Evolutionary conservation across 2,329 filamentous ascomycete genomes (phyloP), one percentile per base, ranked within the genome.

Genomic region (Fusarium heterosporum): DNA sequence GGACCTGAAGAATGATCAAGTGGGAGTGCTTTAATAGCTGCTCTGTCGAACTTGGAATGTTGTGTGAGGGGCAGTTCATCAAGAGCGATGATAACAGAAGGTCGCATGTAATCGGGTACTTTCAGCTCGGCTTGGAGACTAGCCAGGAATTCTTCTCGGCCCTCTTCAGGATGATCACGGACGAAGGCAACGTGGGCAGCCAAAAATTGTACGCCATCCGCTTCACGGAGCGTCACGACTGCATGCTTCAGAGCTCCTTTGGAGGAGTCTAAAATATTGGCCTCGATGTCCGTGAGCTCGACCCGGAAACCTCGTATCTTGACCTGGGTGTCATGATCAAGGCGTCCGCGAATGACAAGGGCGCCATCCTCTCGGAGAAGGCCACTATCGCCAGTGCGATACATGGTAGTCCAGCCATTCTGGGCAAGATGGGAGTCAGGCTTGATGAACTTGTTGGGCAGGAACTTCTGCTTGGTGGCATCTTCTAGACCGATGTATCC

Each of bases 291-390:
- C 19, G 17, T 28, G 8, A 50, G 26, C n/a, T 50, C 47, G 6
- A 50, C 36, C 13, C 47, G 47, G 10, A 50, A 50, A 3, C 47
- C 47, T 12, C 47, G 17, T 8, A 50, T 17, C n/a, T 50, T 50
- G 14, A 50, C 19, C 36, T 40, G 28, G 11, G 26, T 40, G 25
- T 40, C 38, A 6, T 26, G n/a, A 5, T 50, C 47, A 6, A 50
- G 17, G 4, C 47, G 47, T 3, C 47, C 36, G 8, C 29, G 13
- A 13, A 38, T 29, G 22, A 40, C 17, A 5, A 50, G n/a, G 4
- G 28, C 6, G 1, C 47, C 26, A 6, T 50, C 36, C 4, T 29
- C 12, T 4, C 26, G 14, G 4, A 50, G 17, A 5, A n/a, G 16
- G 13, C 47, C 47, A 3, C 47, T n/a, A 29, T 50, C 47, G 8